Conservation (phyloP, 1,284 basidiomycete genomes). For the Ceratobasidium sp. region DNA sequence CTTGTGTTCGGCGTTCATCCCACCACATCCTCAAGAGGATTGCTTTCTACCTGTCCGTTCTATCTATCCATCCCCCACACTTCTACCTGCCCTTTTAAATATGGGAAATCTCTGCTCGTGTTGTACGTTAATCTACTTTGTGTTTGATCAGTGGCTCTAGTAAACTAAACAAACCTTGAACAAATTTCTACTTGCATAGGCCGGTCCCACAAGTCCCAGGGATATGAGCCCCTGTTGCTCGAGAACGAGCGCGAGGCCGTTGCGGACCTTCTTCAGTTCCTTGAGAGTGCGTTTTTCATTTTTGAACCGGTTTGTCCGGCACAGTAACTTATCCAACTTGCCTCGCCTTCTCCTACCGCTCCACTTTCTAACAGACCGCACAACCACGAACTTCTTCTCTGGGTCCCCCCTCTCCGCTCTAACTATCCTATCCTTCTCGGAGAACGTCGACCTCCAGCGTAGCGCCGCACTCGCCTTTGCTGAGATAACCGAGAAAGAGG, state of each 20-base stretch:
- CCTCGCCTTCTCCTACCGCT: constrained; percentile 31
- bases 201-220: constrained; percentile 67
- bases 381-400: constrained; percentile 95
- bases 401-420: constrained; percentile 93
- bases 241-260: constrained; percentile 99
- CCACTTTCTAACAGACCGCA: constrained; percentile 75
- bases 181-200: constrained; percentile 41
- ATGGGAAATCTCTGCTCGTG: constrained; percentile 45
- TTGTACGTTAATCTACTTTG: constrained; percentile 14
- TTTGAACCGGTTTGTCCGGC: neutral
- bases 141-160: neutral
- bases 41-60: neutral
- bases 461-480: constrained; percentile 98
- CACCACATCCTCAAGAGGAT: constrained; percentile 17
- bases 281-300: constrained; percentile 83
- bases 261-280: constrained; percentile 95
- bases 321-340: constrained; percentile 47
- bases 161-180: constrained; percentile 33
- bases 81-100: constrained; percentile 1
- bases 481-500: constrained; percentile 99
- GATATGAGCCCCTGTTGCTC: constrained; percentile 93
- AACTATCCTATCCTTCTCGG: constrained; percentile 97
- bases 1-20: constrained; percentile 37
- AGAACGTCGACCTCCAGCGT: constrained; percentile 99
- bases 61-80: constrained; percentile 5